phyloP scores from a whole-genome alignment of 345 rosid species.

The Populus tremula region DNA sequence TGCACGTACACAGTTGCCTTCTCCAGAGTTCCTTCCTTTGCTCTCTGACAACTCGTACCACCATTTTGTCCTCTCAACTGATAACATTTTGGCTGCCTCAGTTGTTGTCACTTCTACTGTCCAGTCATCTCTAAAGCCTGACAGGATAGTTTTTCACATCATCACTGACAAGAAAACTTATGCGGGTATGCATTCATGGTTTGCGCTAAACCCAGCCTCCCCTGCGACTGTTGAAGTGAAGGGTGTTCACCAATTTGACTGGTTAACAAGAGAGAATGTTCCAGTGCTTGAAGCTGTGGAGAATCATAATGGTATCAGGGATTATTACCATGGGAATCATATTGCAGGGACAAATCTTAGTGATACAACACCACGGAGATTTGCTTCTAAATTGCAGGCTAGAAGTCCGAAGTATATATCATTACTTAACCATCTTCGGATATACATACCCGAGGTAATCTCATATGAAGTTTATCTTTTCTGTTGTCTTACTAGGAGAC shows the following conservation, averaged over 20 bases:
- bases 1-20: constrained; percentile 95
- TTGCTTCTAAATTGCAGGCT: constrained; percentile 95
- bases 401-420: constrained; percentile 99
- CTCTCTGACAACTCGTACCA: constrained; percentile 85
- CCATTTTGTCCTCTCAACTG: constrained; percentile 86
- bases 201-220: constrained; percentile 79
- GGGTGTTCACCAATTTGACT: constrained; percentile 98
- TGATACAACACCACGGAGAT: constrained; percentile 74
- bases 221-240: constrained; percentile 93
- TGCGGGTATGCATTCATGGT: constrained; percentile 99
- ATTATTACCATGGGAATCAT: constrained; percentile 97
- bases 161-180: constrained; percentile 99
- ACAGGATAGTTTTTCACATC: constrained; percentile 90
- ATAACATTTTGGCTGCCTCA: constrained; percentile 97
- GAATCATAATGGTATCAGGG: constrained; percentile 73
- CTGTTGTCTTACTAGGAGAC: neutral
- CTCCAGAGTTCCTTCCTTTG: constrained; percentile 95
- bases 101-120: constrained; percentile 92
- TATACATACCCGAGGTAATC: constrained; percentile 95
- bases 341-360: constrained; percentile 80
- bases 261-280: constrained; percentile 97
- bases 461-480: neutral
- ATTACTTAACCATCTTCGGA: constrained; percentile 94
- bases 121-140: constrained; percentile 80
- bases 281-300: constrained; percentile 99